These are phyloP conservation scores for Aspergillus pseudoglaucus DNA, from an alignment of 2,329 filamentous ascomycete genomes.

Conservation along the genomic window DNA sequence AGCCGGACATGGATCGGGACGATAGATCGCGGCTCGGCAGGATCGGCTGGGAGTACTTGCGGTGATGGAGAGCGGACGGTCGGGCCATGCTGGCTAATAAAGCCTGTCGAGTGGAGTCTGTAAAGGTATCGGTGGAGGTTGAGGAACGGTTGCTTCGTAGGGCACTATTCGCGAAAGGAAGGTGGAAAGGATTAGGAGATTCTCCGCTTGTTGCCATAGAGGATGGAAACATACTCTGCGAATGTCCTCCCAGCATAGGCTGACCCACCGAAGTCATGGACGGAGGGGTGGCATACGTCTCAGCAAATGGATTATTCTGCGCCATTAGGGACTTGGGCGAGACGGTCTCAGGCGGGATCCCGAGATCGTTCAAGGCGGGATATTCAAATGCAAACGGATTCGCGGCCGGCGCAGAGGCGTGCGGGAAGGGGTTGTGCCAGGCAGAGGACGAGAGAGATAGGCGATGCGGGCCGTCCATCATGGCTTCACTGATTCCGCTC, in stretches of 20 bases:
- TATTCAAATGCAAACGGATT: conserved; percentile 67
- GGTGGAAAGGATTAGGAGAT: conserved; percentile 42
- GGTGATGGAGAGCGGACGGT: conserved; percentile 49
- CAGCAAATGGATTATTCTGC: conserved; percentile 60
- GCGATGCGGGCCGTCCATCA: conserved; percentile 71
- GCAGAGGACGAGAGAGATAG: conserved; percentile 49
- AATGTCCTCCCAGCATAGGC: conserved; percentile 60
- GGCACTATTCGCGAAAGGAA: conserved; percentile 53
- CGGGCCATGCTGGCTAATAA: conserved; percentile 57
- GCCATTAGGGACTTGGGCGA: conserved; percentile 70
- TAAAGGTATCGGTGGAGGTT: conserved; percentile 59
- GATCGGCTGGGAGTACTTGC: conserved; percentile 55
- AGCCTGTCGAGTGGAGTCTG: conserved; percentile 59
- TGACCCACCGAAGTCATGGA: conserved; percentile 69
- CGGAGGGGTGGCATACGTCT: conserved; percentile 72
- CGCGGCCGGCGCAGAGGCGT: conserved; percentile 58
- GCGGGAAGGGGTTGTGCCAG: conserved; percentile 64
- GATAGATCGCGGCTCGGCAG: conserved; percentile 31
- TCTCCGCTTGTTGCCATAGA: conserved; percentile 38
- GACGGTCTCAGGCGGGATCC: conserved; percentile 63
- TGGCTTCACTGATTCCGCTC: conserved; percentile 69
- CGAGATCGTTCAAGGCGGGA: conserved; percentile 67
- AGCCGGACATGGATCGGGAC: conserved; percentile 24
- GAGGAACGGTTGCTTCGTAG: conserved; percentile 55
- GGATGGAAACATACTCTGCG: conserved; percentile 46